phyloP scores from a whole-genome alignment of 2,329 filamentous ascomycete species.

The Ascocoryne sarcoides region DNA sequence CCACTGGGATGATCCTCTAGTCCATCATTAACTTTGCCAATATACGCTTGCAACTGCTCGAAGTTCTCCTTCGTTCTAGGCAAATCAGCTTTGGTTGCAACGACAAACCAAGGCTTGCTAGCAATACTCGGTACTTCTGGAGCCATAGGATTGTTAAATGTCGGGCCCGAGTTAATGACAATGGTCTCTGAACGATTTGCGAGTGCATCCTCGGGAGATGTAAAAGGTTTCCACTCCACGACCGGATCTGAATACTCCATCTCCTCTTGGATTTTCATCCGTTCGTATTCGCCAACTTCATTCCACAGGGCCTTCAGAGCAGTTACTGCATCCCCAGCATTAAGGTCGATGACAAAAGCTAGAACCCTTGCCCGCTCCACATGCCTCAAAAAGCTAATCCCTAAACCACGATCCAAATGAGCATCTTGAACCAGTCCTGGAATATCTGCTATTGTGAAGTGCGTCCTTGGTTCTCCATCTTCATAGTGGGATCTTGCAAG shows the following conservation, averaged over 20 bases:
- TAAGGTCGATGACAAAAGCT: conserved; percentile 86
- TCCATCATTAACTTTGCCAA: conserved; percentile 56
- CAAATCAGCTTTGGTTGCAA: conserved; percentile 87
- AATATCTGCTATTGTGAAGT: conserved; percentile 92
- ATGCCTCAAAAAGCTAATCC: conserved; percentile 85
- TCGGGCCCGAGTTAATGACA: conserved; percentile 17
- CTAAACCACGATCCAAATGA: conserved; percentile 83
- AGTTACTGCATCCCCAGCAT: conserved; percentile 66
- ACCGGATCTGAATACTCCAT: conserved; percentile 56
- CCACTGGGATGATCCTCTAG: conserved; percentile 64
- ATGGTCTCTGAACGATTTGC: conserved; percentile 25
- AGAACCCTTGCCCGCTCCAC: conserved; percentile 89
- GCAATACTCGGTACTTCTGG: conserved; percentile 46
- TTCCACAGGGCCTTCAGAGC: conserved; percentile 79
- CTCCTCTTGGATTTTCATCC: conserved; percentile 59
- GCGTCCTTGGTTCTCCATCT: conserved; percentile 53
- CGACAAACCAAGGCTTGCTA: conserved; percentile 94
- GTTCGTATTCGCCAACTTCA: conserved; percentile 80
- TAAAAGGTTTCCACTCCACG: conserved; percentile 46
- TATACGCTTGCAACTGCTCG: conserved; percentile 56
- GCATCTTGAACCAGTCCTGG: conserved; percentile 88
- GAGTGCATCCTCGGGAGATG: conserved; percentile 34
- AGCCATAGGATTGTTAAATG: conserved; percentile 19
- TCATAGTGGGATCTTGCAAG: conserved; percentile 33
- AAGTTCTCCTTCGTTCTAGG: conserved; percentile 74